Conservation (phyloP, 1,139 yeast species). For the Zhuliangozyma parablackwelliae region DNA sequence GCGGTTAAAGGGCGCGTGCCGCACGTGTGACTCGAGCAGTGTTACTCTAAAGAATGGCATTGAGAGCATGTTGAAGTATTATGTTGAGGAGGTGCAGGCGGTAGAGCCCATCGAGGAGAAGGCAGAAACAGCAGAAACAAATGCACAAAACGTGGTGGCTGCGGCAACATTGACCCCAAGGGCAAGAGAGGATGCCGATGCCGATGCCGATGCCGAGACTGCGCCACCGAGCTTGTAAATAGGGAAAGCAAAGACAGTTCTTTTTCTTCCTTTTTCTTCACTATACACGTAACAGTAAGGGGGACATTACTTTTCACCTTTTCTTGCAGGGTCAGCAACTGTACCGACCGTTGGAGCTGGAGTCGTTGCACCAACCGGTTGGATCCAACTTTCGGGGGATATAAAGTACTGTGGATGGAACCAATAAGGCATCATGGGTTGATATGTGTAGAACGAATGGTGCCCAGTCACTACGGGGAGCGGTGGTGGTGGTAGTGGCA, state of each 20-base stretch:
- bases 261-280: no score
- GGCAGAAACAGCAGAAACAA: conserved; percentile 18
- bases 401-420: conserved; percentile 9
- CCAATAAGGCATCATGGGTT: conserved; percentile 11
- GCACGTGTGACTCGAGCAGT: conserved; percentile 72
- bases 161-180: conserved; percentile 33
- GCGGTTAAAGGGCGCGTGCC: conserved; percentile 72
- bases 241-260: neutral
- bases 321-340: no score
- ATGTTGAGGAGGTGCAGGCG: conserved; percentile 70
- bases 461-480: neutral
- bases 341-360: no score
- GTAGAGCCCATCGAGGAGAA: conserved; percentile 57
- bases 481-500: no score
- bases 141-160: conserved; percentile 8
- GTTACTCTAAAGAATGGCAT: conserved; percentile 76
- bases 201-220: conserved; percentile 16
- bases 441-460: conserved; percentile 8
- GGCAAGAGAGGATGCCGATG: conserved; percentile 17
- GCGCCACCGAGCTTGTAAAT: conserved; percentile 40
- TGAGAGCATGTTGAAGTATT: conserved; percentile 76
- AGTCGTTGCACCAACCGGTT: no score
- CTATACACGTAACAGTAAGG: no score
- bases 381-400: no score
- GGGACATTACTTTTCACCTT: no score